These are phyloP conservation scores for Eucalyptus pumila DNA, from an alignment of 345 rosid genomes.

Conservation along the genomic window DNA sequence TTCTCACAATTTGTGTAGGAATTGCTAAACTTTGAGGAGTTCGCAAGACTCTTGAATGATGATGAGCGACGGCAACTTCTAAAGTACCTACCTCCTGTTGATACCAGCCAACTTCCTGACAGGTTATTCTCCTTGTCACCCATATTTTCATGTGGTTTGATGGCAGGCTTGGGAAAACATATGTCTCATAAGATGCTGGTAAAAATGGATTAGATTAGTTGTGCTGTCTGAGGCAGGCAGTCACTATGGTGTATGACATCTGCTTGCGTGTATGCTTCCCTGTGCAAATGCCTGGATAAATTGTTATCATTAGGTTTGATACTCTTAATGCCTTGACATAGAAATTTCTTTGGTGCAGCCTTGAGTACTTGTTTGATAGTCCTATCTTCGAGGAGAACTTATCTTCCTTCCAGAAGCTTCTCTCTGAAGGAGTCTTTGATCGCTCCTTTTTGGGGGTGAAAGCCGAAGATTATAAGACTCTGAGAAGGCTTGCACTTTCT, in stretches of 20 bases:
- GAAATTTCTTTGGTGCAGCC: conserved; percentile 39
- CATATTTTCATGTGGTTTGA: not conserved
- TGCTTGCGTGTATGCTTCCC: not conserved
- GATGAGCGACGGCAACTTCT: conserved; percentile 75
- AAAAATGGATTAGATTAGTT: not conserved
- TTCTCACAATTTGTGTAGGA: conserved; percentile 27
- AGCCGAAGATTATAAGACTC: conserved; percentile 42
- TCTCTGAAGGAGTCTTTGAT: conserved; percentile 69
- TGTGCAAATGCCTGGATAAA: not conserved
- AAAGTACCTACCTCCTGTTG: conserved; percentile 57
- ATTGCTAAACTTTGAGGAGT: conserved; percentile 66
- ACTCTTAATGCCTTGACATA: not conserved
- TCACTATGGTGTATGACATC: not conserved
- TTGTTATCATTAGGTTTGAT: not conserved
- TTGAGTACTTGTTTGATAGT: conserved; percentile 64
- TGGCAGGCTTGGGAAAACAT: not conserved
- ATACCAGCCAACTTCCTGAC: conserved; percentile 38
- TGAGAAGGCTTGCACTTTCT: conserved; percentile 55
- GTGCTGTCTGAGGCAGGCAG: not conserved
- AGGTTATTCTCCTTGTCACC: conserved; percentile 22
- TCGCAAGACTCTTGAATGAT: conserved; percentile 42
- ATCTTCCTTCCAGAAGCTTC: conserved; percentile 56
- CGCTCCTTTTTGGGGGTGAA: conserved; percentile 36
- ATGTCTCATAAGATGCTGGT: not conserved
- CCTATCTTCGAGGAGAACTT: conserved; percentile 80